phyloP scores from a whole-genome alignment of 441 rosid genomes.

The Jatropha multifida region DNA sequence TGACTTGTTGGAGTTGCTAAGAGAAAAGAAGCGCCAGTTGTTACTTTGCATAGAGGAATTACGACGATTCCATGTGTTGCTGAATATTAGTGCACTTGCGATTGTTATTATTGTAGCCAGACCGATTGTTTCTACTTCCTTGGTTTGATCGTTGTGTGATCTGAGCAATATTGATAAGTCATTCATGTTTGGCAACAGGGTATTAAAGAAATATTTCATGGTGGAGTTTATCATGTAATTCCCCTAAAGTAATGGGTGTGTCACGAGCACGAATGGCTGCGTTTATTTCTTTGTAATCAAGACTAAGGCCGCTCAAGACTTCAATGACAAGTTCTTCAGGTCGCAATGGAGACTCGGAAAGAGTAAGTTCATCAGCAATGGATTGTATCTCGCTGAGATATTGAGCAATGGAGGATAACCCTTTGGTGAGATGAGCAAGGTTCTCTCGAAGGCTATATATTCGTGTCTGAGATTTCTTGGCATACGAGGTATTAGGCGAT shows the following conservation, averaged over 20 bases:
- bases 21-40: not conserved
- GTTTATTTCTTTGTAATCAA: not conserved
- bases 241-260: not conserved
- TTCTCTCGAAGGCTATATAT: not conserved
- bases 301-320: not conserved
- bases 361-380: not conserved
- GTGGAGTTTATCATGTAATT: not conserved
- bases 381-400: not conserved
- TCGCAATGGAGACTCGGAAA: not conserved
- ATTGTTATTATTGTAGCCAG: too few relatives aligned
- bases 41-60: too few relatives aligned
- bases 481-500: not conserved
- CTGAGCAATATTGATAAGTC: not conserved
- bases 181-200: not conserved
- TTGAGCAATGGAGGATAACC: not conserved
- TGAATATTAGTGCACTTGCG: not conserved
- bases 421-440: not conserved
- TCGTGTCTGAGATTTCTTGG: not conserved
- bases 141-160: too few relatives aligned
- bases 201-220: not conserved
- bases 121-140: too few relatives aligned
- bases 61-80: not conserved
- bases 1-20: not conserved
- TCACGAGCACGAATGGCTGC: not conserved
- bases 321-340: not conserved